Base-by-base conservation (phyloP, 306 rosid genomes). In the Notholithocarpus densiflorus region DNA sequence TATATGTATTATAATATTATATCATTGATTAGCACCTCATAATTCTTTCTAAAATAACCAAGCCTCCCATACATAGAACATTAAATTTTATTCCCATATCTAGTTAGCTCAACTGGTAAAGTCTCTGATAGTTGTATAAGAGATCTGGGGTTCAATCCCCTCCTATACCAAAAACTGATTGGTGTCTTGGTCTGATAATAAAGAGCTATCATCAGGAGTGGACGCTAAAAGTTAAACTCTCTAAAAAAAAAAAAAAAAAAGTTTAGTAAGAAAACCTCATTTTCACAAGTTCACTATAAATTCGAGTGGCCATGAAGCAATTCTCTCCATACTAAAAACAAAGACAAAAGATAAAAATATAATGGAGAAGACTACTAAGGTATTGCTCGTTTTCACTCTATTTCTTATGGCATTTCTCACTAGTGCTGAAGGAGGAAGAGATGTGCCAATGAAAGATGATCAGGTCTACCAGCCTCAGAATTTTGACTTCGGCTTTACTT, bases 401-500 rank as follows among this genome's bases (percentile, higher is more conserved):
- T 27, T 86, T 27, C 61, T 72, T 57, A 26, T 56, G 17, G 77
- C 84, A 40, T 54, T 62, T 76, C 56, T 82, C 81, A 59, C 51
- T 29, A 72, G 81, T 27, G 52, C 61, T 29, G 83, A 84, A 68
- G 87, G 77, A 12, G 79, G 79, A 71, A 76, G 86, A 72, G 80
- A 57, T 2, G 3, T 72, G 71, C 89, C 81, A 0, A 31, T 1
- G 21, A 73, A 37, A 43, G 43, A 77, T 8, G 62, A 23, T 0
- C 57, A 75, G 31, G 59, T 70, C 5, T 78, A 82, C 19, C 43
- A 17, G 2, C 23, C 79, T 10, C 32, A 70, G 59, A 66, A 59
- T 20, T 76, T 53, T 21, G 78, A 64, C 8, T 53, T 37, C 2
- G 76, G 54, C 56, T 18, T 17, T 2, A 34, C 80, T 19, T 72